These are phyloP conservation scores for Cladosporium halotolerans DNA, from an alignment of 2,329 filamentous ascomycete genomes.

Conservation along the genomic window DNA sequence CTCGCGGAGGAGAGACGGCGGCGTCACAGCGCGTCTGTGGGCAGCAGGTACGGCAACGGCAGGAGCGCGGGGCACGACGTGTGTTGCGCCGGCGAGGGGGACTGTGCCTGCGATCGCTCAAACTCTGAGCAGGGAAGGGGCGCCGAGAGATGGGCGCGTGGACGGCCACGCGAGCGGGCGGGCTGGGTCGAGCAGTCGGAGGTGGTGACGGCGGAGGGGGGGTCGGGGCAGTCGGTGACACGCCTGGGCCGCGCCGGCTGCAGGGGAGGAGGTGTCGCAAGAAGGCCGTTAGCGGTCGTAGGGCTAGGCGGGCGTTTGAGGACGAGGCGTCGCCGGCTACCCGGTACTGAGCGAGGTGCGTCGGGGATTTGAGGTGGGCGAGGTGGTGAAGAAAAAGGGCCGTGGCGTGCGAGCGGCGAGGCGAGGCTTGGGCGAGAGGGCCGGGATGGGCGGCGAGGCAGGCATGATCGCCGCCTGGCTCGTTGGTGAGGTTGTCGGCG, in stretches of 20 bases:
- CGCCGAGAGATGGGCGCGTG: constrained; percentile 9
- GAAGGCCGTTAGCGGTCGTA: constrained; percentile 9
- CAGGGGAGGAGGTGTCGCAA: constrained; percentile 10
- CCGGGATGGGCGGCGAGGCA: constrained; percentile 1
- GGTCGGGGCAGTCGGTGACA: constrained; percentile 9
- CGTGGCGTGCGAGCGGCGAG: neutral
- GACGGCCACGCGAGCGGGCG: constrained; percentile 10
- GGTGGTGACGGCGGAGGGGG: constrained; percentile 6
- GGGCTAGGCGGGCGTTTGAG: constrained; percentile 11
- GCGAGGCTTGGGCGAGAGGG: neutral
- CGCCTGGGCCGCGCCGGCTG: constrained; percentile 8
- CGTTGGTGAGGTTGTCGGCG: constrained; percentile 11
- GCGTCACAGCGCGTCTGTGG: constrained; percentile 9
- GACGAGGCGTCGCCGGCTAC: constrained; percentile 12
- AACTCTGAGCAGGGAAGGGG: constrained; percentile 11
- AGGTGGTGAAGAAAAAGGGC: constrained; percentile 7
- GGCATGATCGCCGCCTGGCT: constrained; percentile 9
- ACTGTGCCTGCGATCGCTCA: constrained; percentile 9
- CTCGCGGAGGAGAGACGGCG: neutral
- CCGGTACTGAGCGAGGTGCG: constrained; percentile 7
- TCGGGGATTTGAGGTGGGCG: constrained; percentile 1
- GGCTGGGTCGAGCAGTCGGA: neutral
- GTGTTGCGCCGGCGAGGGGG: constrained; percentile 2
- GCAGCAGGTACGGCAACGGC: constrained; percentile 5
- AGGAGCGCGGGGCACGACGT: constrained; percentile 10